Evolutionary conservation across 371 early-diverging fungal species (phyloP), one percentile per base, ranked within the genome.

Genomic region (Mucor saturninus): DNA sequence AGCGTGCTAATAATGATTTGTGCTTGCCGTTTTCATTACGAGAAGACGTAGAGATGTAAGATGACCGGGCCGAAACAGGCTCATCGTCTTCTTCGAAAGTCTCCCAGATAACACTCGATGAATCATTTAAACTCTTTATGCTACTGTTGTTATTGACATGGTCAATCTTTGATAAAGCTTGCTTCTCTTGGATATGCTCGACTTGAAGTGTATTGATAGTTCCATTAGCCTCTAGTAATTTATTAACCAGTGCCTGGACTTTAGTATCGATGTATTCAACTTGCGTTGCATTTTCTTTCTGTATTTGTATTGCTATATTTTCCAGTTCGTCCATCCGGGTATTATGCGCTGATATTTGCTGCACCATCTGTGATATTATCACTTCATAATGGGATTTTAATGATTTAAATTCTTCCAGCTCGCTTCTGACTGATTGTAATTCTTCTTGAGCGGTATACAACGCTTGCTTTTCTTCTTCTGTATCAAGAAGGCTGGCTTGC

Each of bases 241-340:
- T 61, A 5, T 59, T 32, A 4, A 56, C 14, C 14, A 66, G 29
- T 11, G 51, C 48, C 7, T 71, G 64, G 1, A 71, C 60, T 31
- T 71, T 67, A 10, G 61, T 56, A 54, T 71, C 72, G 43, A 71
- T 67, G 28, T 37, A 63, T 28, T 30, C 11, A 0, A 57, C 30
- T n/a, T 71, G 72, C 1, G 49, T 11, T 4, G n/a, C 15, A 37
- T 56, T 63, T 29, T 64, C 64, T 43, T 63, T 57, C 31, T 67
- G 54, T 4, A 71, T 46, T 10, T 51, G 45, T 9, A 42, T 11
- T 0, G 64, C 57, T 1, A 58, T 10, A 1, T 31, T 26, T 28
- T 64, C 65, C 15, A 69, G 10, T 28, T 56, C 56, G 9, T 48
- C 50, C 8, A 64, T 38, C 21, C 45, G 50, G 6, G 26, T 28